Base-by-base conservation (phyloP, 1,284 basidiomycete genomes). In the Abortiporus biennis region DNA sequence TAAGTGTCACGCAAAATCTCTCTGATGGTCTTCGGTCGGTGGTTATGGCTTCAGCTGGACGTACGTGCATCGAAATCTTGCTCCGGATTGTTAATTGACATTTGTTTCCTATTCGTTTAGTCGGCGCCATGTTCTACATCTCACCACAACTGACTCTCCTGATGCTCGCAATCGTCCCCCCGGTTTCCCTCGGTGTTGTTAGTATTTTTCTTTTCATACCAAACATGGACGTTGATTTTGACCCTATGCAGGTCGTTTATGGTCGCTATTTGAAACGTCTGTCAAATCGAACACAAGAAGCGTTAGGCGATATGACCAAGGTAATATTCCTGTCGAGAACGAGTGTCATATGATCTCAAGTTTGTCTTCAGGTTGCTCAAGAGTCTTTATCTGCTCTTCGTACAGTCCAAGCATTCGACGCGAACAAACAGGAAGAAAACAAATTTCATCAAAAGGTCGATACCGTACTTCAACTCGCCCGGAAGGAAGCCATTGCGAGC, bases 101-200 rank as follows among this genome's bases (percentile, higher is more conserved):
- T 20, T 30, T 39, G n/a, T 25, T 15, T 3, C 15, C 19, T 8
- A 22, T 53, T 34, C 23, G 17, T 36, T n/a, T 52, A 86, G 92
- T 97, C 49, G 89, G 88, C 31, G 91, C 93, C 43, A 99, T 99
- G 95, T 85, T 98, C 54, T 94, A 87, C 66, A 80, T 98, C 48
- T 97, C 93, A 1, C 86, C 91, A 0, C 85, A 85, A 43, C 68
- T 99, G 45, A 97, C 95, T 0, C 61, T 90, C 37, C 72, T 98
- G 47, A 98, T 98, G 95, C 76, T 98, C 47, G 80, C 83, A 16
- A 82, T 97, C 40, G 93, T 99, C 0, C 96, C 95, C 4, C 95
- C 95, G 0, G 85, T 98, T 6, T 95, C 93, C 5, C 74, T 99
- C 44, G 94, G 92, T 49, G 94, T 93, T 35, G 94, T 91, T 55